A percentile compares a stretch with the other conserved stretches of the same genome.
Conservation (phyloP, 129 eudicot species). For the sunflower (Helianthus annuus) region HanXRQr2.0-SUNRISE NC_035436.2:5069551-5070050, state of each 20-base stretch:
- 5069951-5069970: too few relatives aligned
- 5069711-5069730: neutral
- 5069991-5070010: neutral
- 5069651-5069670: too few relatives aligned
- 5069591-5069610: neutral
- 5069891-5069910: too few relatives aligned
- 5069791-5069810: neutral
- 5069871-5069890: too few relatives aligned
- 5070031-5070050: neutral
- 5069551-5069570: neutral
- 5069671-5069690: neutral
- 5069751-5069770: neutral
- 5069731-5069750: neutral
- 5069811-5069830: neutral
- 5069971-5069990: slow-evolving; percentile 2
- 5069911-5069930: too few relatives aligned
- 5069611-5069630: slow-evolving; percentile 4
- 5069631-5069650: neutral
- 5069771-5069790: neutral
- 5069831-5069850: neutral
- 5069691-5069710: neutral
- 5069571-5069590: neutral
- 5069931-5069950: too few relatives aligned
- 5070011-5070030: neutral
- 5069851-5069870: too few relatives aligned